A percentile compares a stretch with the other conserved stretches of the same genome.
Evolutionary conservation across 257 asterid species (phyloP).

Genomic region (Anisodus acutangulus): DNA sequence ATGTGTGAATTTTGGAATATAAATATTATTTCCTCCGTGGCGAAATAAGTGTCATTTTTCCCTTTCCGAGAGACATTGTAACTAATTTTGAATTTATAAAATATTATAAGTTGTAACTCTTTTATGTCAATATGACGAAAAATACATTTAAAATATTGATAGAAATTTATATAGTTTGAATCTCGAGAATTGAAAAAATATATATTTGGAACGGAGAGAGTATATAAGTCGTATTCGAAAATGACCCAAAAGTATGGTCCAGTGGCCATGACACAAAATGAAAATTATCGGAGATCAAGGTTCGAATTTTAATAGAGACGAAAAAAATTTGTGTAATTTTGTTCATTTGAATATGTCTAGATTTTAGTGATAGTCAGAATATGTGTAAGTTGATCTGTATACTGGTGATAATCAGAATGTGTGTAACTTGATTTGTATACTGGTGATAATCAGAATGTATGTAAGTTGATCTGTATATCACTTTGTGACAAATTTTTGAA

Average conservation of each 20-base stretch:
- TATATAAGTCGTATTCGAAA: no score
- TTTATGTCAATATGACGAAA: no score
- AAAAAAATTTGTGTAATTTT: no score
- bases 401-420: background rate
- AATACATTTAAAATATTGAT: background rate
- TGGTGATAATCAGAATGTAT: no score
- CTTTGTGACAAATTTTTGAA: no score
- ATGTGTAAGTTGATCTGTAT: no score
- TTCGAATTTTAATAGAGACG: background rate
- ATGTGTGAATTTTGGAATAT: background rate
- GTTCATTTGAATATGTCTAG: no score
- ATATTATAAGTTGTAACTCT: background rate
- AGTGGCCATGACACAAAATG: background rate
- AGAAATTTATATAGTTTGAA: background rate
- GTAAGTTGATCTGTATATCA: no score
- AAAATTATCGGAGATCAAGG: background rate
- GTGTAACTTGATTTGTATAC: background rate
- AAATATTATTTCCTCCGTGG: background rate
- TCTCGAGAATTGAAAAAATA: background rate
- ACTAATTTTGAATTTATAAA: no score
- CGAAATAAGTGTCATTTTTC: background rate
- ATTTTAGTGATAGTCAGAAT: no score
- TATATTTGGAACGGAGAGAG: no score
- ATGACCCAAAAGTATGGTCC: background rate
- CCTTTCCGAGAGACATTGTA: background rate